These are phyloP conservation scores for Starmerella cellae DNA, from an alignment of 805 yeast species.

Conservation along the genomic window DNA sequence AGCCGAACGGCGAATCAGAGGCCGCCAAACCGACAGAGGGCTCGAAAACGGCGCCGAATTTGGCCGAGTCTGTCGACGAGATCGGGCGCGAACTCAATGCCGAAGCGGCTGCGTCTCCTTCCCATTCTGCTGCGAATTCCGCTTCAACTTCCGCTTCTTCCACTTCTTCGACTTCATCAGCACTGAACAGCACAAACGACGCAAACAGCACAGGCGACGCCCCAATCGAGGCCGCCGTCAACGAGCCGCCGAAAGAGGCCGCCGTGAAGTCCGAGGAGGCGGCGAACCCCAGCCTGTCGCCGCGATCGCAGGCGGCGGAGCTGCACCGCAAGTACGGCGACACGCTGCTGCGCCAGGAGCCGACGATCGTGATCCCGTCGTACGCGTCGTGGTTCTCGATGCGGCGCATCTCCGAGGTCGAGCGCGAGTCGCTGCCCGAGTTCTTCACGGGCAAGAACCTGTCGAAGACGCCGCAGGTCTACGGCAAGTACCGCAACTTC, in stretches of 20 bases:
- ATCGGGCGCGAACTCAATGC: no score
- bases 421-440: constrained; percentile 74
- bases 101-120: no score
- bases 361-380: constrained; percentile 74
- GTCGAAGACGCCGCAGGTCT: constrained; percentile 71
- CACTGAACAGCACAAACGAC: no score
- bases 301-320: neutral
- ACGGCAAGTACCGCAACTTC: constrained; percentile 72
- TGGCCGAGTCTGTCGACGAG: no score
- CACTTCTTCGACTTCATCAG: no score
- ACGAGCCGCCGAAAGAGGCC: neutral
- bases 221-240: no score
- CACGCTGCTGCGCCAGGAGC: constrained; percentile 45
- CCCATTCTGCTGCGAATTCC: no score
- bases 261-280: neutral
- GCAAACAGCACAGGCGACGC: neutral
- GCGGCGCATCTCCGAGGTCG: constrained; percentile 60
- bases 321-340: constrained; percentile 9
- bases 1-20: no score
- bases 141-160: no score
- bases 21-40: no score
- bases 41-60: no score
- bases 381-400: constrained; percentile 77
- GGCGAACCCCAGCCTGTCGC: neutral
- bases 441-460: constrained; percentile 50